Evolutionary conservation across 345 rosid species (phyloP).

Genomic region (Aethionema arabicum): DNA sequence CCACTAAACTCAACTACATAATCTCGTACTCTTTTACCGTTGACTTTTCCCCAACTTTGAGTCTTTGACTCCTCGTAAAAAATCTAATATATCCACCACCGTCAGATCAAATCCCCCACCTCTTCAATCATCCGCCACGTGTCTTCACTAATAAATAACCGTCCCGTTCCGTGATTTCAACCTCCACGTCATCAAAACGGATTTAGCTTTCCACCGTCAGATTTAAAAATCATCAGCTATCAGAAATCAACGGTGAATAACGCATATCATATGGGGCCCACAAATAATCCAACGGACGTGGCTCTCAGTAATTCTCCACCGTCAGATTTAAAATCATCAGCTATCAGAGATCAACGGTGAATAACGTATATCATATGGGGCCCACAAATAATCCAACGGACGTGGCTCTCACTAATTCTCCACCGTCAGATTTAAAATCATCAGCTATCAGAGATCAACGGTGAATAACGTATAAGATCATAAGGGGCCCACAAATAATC

Average conservation of each 20-base stretch:
- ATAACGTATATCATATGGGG: slow-evolving; percentile 67
- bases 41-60: too few relatives aligned
- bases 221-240: slow-evolving; percentile 40
- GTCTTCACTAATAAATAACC: background rate
- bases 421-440: slow-evolving; percentile 16
- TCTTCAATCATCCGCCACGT: slow-evolving; percentile 18
- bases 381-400: slow-evolving; percentile 63
- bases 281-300: slow-evolving; percentile 56
- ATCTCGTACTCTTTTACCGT: too few relatives aligned
- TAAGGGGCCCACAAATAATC: slow-evolving; percentile 65
- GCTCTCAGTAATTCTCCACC: slow-evolving; percentile 44
- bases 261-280: slow-evolving; percentile 76
- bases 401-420: slow-evolving; percentile 49
- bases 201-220: slow-evolving; percentile 11
- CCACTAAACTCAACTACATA: too few relatives aligned
- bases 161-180: background rate
- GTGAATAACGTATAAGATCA: slow-evolving; percentile 53
- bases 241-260: slow-evolving; percentile 53
- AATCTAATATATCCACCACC: background rate
- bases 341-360: slow-evolving; percentile 56
- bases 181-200: slow-evolving; percentile 24
- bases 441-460: slow-evolving; percentile 61
- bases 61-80: too few relatives aligned
- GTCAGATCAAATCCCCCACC: slow-evolving; percentile 2
- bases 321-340: slow-evolving; percentile 33